These are phyloP conservation scores for Lasiodiplodia citricola DNA, from an alignment of 2,329 filamentous ascomycete genomes.

Conservation along the genomic window DNA sequence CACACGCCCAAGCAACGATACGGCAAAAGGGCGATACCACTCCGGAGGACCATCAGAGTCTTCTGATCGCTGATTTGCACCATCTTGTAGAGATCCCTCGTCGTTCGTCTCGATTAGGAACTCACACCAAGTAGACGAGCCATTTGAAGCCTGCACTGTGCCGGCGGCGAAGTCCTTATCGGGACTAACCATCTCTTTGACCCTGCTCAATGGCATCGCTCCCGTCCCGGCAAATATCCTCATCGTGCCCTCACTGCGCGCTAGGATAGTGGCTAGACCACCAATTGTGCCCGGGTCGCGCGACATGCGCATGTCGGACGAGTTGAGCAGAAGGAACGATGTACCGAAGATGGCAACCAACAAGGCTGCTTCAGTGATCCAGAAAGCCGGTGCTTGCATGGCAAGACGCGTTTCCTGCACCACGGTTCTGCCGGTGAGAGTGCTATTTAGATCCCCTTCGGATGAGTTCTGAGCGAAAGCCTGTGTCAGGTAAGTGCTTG, in stretches of 20 bases:
- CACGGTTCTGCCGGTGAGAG: background rate
- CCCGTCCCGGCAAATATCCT: background rate
- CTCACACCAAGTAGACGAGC: background rate
- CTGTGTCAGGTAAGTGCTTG: background rate
- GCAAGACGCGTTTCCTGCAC: background rate
- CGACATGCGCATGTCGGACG: background rate
- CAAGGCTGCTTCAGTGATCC: background rate
- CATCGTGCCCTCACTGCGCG: background rate
- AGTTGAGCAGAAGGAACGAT: background rate
- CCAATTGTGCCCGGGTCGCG: background rate
- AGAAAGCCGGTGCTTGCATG: background rate
- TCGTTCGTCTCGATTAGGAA: background rate
- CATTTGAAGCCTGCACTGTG: background rate
- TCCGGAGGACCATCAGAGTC: background rate
- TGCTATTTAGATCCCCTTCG: background rate
- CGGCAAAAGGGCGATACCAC: background rate
- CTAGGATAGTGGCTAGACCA: background rate
- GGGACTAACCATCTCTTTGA: background rate
- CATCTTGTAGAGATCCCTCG: background rate
- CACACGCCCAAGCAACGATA: background rate
- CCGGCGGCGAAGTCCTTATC: background rate
- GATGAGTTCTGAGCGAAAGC: background rate
- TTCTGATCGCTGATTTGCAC: too few species aligned
- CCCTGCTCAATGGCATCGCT: background rate
- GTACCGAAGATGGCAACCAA: background rate